Base-by-base conservation (phyloP, 2,329 filamentous ascomycete species). In the Ustulina deusta region DNA sequence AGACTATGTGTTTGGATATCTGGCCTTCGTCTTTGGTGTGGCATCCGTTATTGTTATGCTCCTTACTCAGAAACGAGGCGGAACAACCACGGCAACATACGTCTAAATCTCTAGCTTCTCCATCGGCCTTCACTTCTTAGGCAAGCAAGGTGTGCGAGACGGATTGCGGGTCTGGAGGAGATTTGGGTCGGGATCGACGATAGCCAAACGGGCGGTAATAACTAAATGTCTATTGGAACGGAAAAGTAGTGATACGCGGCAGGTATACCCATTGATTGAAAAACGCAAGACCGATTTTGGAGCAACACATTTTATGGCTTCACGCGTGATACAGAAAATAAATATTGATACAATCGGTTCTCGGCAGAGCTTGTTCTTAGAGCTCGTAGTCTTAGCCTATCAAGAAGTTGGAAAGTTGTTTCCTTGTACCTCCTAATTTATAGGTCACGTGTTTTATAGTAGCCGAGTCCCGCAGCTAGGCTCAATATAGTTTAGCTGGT, bases 1-100 rank as follows among this genome's bases (percentile, higher is more conserved):
- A 13, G 76, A 77, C 55, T 77, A 74, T 38, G 75, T 78, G 6
- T 77, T 77, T 54, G 70, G 76, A 49, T 78, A 76, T 25, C 27
- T 77, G 13, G 75, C 63, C 22, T 76, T 75, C 61, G 38, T 74
- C 40, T 74, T 74, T 22, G 73, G 72, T n/a, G 42, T 74, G 3
- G 73, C 67, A 6, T 56, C 73, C 11, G 58, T 76, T 9, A 58
- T 63, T 36, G 13, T 76, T 27, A 72, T 61, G 11, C 73, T 73
- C 32, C 38, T 75, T 15, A 54, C 58, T 22, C 64, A 72, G 32
- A 70, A 64, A 46, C 69, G 71, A 17, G 71, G 71, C 5, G 70
- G 72, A 17, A 54, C 46, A 22, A 68, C 65, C 29, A 71, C 51
- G 1, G 46, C 61, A 20, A 66, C 72, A 40, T 78, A 76, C 22